phyloP scores from a whole-genome alignment of 805 yeast species.

The Metschnikowia santaceciliae region DNA sequence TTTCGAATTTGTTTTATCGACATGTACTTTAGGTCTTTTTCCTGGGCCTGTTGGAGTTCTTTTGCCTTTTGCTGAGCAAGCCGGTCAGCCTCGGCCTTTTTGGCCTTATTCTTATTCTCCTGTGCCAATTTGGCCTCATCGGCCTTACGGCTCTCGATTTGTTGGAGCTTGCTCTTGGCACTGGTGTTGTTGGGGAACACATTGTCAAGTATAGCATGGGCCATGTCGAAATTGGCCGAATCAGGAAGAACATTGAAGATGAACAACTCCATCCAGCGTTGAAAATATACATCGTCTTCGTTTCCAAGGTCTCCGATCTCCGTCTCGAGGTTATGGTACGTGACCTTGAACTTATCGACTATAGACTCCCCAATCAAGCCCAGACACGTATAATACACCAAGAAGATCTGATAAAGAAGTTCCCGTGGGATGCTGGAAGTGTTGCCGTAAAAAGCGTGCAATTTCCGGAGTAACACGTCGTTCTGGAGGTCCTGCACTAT shows the following conservation, averaged over 20 bases:
- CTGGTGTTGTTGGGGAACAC: constrained; percentile 1
- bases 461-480: constrained; percentile 17
- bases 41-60: constrained; percentile 15
- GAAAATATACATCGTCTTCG: constrained; percentile 16
- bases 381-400: constrained; percentile 28
- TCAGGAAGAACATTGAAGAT: constrained; percentile 35
- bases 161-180: constrained; percentile 13
- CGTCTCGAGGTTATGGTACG: constrained; percentile 10
- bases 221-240: constrained; percentile 24
- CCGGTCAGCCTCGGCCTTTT: constrained; percentile 19
- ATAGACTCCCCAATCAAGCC: constrained; percentile 10
- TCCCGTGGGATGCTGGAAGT: constrained; percentile 27
- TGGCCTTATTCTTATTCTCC: constrained; percentile 14
- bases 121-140: constrained; percentile 4
- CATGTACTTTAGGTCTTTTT: constrained; percentile 26
- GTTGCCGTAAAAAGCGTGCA: constrained; percentile 20
- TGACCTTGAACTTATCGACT: constrained; percentile 10
- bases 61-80: constrained; percentile 15
- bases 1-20: constrained; percentile 28
- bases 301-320: constrained; percentile 5
- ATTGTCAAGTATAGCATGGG: constrained; percentile 23
- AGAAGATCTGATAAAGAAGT: constrained; percentile 28
- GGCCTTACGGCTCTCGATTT: constrained; percentile 9
- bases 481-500: constrained; percentile 16
- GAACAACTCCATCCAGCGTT: constrained; percentile 29